phyloP scores from a whole-genome alignment of 441 rosid species.

The Eutrema salsugineum region DNA sequence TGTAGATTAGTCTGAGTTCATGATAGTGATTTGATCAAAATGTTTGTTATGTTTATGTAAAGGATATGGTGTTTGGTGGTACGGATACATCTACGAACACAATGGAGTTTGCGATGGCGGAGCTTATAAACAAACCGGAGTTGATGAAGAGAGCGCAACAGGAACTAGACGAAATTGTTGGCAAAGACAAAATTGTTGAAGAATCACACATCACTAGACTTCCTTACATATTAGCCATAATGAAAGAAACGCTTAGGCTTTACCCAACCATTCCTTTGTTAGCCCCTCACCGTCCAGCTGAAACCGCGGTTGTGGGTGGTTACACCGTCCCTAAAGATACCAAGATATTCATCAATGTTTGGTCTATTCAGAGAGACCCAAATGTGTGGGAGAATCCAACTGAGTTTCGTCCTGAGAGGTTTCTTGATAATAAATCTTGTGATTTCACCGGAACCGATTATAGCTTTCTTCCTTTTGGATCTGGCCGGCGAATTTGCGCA shows the following conservation, averaged over 20 bases:
- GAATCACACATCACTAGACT: conserved; percentile 44
- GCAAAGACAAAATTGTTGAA: conserved; percentile 38
- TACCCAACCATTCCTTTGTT: conserved; percentile 41
- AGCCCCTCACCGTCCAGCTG: conserved; percentile 36
- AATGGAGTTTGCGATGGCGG: conserved; percentile 40
- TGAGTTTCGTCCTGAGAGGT: conserved; percentile 43
- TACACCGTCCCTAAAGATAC: conserved; percentile 37
- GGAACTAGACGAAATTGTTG: conserved; percentile 44
- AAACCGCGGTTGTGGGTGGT: conserved; percentile 28
- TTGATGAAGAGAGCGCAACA: conserved; percentile 29
- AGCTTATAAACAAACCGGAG: conserved; percentile 36
- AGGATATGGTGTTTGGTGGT: conserved; percentile 55
- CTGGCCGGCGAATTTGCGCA: conserved; percentile 44
- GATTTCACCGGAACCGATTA: conserved; percentile 43
- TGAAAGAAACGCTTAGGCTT: conserved; percentile 48
- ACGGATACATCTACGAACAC: conserved; percentile 40
- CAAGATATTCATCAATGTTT: conserved; percentile 38
- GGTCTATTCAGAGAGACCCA: conserved; percentile 49
- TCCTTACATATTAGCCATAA: conserved; percentile 34
- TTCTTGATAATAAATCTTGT: conserved; percentile 24
- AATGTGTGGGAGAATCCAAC: conserved; percentile 38
- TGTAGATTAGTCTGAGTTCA: too few relatives aligned
- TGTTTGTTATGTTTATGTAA: neutral
- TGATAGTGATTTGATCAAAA: neutral
- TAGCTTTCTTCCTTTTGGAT: conserved; percentile 50